These are phyloP conservation scores for Sicyos edulis DNA, from an alignment of 306 rosid genomes.

Conservation along the genomic window DNA sequence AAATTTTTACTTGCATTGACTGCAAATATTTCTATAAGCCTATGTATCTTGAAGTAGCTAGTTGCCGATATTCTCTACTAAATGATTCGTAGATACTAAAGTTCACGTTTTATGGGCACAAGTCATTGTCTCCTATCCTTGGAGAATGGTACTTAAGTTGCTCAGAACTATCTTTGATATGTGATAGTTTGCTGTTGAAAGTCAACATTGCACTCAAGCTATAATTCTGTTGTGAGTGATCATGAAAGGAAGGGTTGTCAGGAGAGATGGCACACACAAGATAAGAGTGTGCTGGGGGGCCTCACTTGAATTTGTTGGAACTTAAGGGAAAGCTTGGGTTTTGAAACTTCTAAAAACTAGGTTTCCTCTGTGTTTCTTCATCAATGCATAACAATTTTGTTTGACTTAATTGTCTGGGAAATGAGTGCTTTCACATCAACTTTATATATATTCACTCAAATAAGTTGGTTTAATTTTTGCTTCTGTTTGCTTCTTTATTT, in stretches of 20 bases:
- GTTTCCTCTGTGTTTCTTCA: not conserved
- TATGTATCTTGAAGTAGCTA: not conserved
- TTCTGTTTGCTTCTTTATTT: not conserved
- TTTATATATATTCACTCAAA: constrained; percentile 1
- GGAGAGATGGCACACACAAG: not conserved
- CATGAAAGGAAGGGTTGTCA: not conserved
- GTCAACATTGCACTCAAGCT: not conserved
- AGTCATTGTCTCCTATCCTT: not conserved
- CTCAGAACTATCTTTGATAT: not conserved
- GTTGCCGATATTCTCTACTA: not conserved
- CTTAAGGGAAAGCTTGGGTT: not conserved
- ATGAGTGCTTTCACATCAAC: not conserved
- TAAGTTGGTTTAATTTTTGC: not conserved
- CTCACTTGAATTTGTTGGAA: not conserved
- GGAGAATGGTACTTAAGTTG: not conserved
- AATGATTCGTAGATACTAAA: not conserved
- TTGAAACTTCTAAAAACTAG: constrained; percentile 5
- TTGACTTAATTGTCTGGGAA: not conserved
- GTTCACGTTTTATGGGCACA: not conserved
- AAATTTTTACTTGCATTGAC: not conserved
- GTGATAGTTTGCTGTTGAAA: not conserved
- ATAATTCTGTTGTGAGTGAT: not conserved
- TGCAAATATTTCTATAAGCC: not conserved
- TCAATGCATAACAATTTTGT: not conserved
- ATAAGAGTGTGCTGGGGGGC: not conserved